Base-by-base conservation (phyloP, 495 filamentous ascomycete genomes). In the Trichoderma gamsii region DNA sequence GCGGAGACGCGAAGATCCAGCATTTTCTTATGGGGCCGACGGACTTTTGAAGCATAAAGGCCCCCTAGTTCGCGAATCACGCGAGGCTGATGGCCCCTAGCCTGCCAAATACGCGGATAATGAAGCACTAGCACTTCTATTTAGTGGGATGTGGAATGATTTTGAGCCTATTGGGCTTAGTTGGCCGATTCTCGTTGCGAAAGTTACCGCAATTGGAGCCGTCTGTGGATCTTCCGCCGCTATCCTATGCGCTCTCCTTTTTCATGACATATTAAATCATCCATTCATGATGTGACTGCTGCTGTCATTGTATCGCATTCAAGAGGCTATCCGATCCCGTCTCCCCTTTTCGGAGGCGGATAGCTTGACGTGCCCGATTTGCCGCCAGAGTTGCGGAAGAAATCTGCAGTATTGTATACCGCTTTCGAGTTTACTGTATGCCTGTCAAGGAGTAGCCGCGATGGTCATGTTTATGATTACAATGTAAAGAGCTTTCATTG, bases 41-140 rank as follows among this genome's bases (percentile, higher is more conserved):
- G 56, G 56, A 61, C 56, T 61, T 61, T 27, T 32, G 56, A 13
- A 6, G 56, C 23, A 4, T 29, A 32, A 7, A 29, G 29, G 7
- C 44, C 44, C 56, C 56, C 56, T 32, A 6, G 56, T 13, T 52
- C 49, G 49, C 49, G 49, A 52, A 52, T 52, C 49, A 52, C 21
- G 7, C 35, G 49, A 23, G 49, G 18, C 21, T 23, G n/a, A 52
- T 18, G 49, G 49, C 21, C 49, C 46, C 49, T 49, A 21, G 49
- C 56, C 8, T 7, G 3, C 16, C 25, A 18, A 61, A 61, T 61
- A 61, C 56, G 56, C 56, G 56, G 56, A 61, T 35, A 61, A 9
- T 21, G 18, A 11, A 21, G n/a, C 21, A 11, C 21, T 46, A 12
- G 16, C 16, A 18, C n/a, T 13, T 46, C 16, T 21, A 56, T 56